Evolutionary conservation across 169 alveolate genomes (phyloP).

Genomic region (Eimeria acervulina): DNA sequence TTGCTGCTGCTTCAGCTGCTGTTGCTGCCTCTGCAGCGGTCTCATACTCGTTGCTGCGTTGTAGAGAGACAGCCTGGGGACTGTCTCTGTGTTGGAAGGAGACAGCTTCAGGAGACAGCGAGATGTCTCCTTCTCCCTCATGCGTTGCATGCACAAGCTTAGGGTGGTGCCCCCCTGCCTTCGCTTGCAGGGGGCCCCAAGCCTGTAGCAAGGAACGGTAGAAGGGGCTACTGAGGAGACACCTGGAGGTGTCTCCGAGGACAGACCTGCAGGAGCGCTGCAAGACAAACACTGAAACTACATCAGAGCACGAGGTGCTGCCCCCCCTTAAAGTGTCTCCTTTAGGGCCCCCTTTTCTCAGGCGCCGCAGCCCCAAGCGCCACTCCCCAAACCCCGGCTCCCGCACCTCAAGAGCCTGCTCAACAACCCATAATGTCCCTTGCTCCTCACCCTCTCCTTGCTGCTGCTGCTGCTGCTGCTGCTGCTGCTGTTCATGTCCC

Average conservation of each 20-base stretch:
- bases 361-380: constrained; percentile 3
- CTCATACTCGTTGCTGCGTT: neutral
- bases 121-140: too few relatives aligned
- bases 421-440: constrained; percentile 11
- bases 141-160: neutral
- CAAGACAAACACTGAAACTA: neutral
- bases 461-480: constrained; percentile 42
- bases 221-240: too few relatives aligned
- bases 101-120: too few relatives aligned
- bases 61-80: too few relatives aligned
- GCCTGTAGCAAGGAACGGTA: too few relatives aligned
- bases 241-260: neutral
- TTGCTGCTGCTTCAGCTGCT: neutral
- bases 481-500: constrained; percentile 3
- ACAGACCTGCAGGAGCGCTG: constrained; percentile 35
- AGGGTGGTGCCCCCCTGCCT: neutral
- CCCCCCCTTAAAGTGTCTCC: neutral
- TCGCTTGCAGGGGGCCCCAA: too few relatives aligned
- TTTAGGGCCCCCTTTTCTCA: neutral
- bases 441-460: neutral
- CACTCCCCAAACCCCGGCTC: constrained; percentile 62
- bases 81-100: too few relatives aligned
- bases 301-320: neutral
- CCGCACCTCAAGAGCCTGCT: constrained; percentile 23
- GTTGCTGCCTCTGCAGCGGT: neutral